A percentile compares a stretch with the other conserved stretches of the same genome.
phyloP scores from a whole-genome alignment of 306 rosid genomes.

The Cucurbita moschata region DNA sequence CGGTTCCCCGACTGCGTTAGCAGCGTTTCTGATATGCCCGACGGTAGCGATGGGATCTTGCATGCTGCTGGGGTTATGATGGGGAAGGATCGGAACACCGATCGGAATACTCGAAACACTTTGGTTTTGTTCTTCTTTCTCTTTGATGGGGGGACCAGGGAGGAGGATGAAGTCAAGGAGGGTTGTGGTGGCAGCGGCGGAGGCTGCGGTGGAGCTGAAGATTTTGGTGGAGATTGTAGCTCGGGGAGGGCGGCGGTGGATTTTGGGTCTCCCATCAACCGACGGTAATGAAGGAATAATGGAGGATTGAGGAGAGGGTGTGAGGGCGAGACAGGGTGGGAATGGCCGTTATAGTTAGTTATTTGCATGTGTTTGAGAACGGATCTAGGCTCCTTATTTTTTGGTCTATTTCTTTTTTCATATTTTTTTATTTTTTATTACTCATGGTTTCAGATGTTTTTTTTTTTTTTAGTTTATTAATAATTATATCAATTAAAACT shows the following conservation, averaged over 20 bases:
- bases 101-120: conserved; percentile 36
- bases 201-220: conserved; percentile 8
- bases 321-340: background rate
- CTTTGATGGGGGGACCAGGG: conserved; percentile 48
- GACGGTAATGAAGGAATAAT: conserved; percentile 12
- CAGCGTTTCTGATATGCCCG: conserved; percentile 5
- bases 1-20: conserved; percentile 4
- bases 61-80: conserved; percentile 44
- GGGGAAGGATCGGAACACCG: conserved; percentile 63
- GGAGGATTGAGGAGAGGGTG: conserved; percentile 6
- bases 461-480: too few relatives aligned
- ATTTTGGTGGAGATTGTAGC: background rate
- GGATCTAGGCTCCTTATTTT: too few relatives aligned
- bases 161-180: background rate
- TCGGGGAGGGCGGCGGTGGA: conserved; percentile 1
- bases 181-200: conserved; percentile 17
- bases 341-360: too few relatives aligned
- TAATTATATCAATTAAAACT: too few relatives aligned
- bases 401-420: too few relatives aligned
- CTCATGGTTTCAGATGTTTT: too few relatives aligned
- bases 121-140: conserved; percentile 29
- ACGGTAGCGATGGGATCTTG: conserved; percentile 31
- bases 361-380: too few relatives aligned
- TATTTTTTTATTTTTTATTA: too few relatives aligned
- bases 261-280: conserved; percentile 50